Evolutionary conservation across 805 yeast genomes (phyloP).

Genomic region (Pichia kluyveri): DNA sequence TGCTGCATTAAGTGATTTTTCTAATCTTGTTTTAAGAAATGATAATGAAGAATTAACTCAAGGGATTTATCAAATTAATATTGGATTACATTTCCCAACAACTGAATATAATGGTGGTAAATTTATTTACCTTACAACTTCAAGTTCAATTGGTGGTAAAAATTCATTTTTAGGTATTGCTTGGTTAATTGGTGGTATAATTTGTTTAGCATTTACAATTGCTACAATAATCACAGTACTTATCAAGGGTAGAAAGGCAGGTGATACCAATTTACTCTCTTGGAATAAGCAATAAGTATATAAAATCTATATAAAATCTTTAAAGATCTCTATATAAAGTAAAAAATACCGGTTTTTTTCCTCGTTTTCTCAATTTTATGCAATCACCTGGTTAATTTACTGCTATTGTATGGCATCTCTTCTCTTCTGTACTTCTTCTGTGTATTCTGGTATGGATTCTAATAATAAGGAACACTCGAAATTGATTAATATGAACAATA

Average conservation of each 20-base stretch:
- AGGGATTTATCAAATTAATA: slow-evolving; percentile 55
- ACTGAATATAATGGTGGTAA: slow-evolving; percentile 59
- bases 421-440: too few relatives aligned
- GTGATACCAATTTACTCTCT: slow-evolving; percentile 60
- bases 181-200: slow-evolving; percentile 69
- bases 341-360: too few relatives aligned
- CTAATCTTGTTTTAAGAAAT: slow-evolving; percentile 58
- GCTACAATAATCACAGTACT: slow-evolving; percentile 44
- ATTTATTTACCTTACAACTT: slow-evolving; percentile 56
- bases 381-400: too few relatives aligned
- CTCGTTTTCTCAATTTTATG: too few relatives aligned
- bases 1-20: slow-evolving; percentile 60
- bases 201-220: slow-evolving; percentile 52
- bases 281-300: slow-evolving; percentile 44
- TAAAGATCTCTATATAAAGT: too few relatives aligned
- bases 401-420: too few relatives aligned
- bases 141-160: slow-evolving; percentile 70
- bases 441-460: too few relatives aligned
- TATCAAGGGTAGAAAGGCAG: slow-evolving; percentile 61
- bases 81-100: slow-evolving; percentile 78
- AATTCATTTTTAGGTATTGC: slow-evolving; percentile 62
- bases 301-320: too few relatives aligned
- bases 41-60: slow-evolving; percentile 41
- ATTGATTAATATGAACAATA: too few relatives aligned
- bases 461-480: too few relatives aligned